Conservation (phyloP, 768 basidiomycete species). For the Tricholomella constricta region DNA sequence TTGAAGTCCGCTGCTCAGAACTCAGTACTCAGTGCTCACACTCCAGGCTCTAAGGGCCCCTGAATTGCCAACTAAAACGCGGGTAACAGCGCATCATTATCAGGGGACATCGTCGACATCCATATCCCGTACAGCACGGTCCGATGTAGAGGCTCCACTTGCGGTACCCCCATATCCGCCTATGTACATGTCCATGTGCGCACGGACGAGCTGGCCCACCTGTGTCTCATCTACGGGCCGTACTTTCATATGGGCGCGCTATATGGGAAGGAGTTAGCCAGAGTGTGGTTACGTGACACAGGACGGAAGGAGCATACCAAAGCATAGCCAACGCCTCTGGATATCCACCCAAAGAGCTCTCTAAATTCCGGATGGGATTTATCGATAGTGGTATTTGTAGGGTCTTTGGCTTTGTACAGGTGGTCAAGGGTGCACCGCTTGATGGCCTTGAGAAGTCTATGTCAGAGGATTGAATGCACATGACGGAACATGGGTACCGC, state of each 20-base stretch:
- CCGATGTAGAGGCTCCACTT: not conserved
- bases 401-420: constrained; percentile 40
- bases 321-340: constrained; percentile 53
- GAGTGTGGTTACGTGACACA: not conserved
- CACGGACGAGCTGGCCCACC: constrained; percentile 41
- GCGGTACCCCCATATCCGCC: constrained; percentile 24
- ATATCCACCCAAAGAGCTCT: constrained; percentile 47
- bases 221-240: constrained; percentile 35
- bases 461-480: not conserved
- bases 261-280: constrained; percentile 10
- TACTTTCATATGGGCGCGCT: constrained; percentile 47
- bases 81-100: constrained; percentile 3
- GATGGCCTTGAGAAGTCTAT: constrained; percentile 36
- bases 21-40: too few species aligned
- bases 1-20: too few species aligned
- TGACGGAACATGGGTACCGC: constrained; percentile 18
- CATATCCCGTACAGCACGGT: not conserved
- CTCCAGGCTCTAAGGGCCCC: too few species aligned
- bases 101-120: not conserved
- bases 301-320: constrained; percentile 31
- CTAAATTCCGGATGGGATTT: constrained; percentile 55
- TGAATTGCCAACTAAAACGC: not conserved
- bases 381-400: constrained; percentile 33
- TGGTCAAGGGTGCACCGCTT: constrained; percentile 45
- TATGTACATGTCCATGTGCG: constrained; percentile 50